phyloP scores from a whole-genome alignment of 306 rosid genomes.

The Citrullus colocynthis region DNA sequence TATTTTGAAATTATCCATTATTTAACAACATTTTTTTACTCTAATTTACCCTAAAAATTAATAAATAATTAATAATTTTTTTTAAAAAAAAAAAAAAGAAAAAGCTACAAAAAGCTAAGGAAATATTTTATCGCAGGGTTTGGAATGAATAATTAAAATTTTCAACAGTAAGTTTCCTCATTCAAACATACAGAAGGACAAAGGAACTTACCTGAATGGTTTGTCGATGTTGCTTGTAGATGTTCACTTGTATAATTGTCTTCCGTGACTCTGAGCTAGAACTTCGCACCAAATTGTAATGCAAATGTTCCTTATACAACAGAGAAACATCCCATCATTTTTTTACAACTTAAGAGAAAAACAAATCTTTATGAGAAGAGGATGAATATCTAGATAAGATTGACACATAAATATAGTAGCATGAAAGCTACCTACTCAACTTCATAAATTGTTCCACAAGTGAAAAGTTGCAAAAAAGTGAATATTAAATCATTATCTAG shows the following conservation, averaged over 20 bases:
- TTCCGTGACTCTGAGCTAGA: conserved; percentile 37
- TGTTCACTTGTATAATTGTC: conserved; percentile 53
- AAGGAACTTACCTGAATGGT: conserved; percentile 58
- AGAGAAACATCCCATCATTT: background rate
- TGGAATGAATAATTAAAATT: background rate
- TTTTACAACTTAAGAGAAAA: background rate
- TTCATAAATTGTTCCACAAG: too few relatives aligned
- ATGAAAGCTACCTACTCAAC: too few relatives aligned
- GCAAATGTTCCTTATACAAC: conserved; percentile 47
- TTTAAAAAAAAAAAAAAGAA: background rate
- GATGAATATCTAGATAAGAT: too few relatives aligned
- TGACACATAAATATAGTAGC: too few relatives aligned
- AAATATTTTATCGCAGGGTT: background rate
- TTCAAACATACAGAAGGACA: background rate
- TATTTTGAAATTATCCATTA: background rate
- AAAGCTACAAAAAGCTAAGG: background rate
- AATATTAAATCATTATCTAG: too few relatives aligned
- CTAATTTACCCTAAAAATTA: background rate
- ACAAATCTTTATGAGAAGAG: background rate
- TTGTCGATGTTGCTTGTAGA: conserved; percentile 79
- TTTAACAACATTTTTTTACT: background rate
- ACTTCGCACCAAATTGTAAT: conserved; percentile 67
- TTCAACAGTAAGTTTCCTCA: background rate
- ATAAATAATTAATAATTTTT: too few relatives aligned
- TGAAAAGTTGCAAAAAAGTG: too few relatives aligned